Percentiles rank a stretch among this genome's conserved stretches.
phyloP scores from a whole-genome alignment of 345 rosid species.

The Sonneratia alba region DNA sequence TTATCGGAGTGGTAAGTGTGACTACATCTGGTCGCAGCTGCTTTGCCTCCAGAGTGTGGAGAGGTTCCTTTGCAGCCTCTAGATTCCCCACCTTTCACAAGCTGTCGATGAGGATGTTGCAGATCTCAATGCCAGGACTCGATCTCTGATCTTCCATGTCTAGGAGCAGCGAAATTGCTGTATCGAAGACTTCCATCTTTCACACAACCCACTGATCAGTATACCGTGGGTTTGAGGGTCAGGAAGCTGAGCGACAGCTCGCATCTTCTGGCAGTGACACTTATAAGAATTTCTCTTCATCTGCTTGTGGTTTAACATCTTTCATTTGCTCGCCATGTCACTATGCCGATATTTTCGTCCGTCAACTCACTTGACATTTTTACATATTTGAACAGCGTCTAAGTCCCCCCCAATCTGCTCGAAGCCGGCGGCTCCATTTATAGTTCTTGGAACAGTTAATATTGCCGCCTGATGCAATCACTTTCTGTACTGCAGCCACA shows the following conservation, averaged over 20 bases:
- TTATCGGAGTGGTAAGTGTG: background rate
- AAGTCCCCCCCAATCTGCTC: background rate
- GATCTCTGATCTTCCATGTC: conserved; percentile 9
- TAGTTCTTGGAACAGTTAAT: no score
- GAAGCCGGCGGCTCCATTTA: no score
- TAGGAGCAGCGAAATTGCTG: conserved; percentile 6
- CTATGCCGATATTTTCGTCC: background rate
- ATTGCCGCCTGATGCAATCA: no score
- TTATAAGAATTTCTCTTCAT: no score
- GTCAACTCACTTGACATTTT: conserved; percentile 2
- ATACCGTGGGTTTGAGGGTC: background rate
- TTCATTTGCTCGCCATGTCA: no score
- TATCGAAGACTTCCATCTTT: background rate
- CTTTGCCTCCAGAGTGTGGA: background rate
- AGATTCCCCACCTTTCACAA: background rate
- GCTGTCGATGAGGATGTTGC: background rate
- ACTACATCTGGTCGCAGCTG: background rate
- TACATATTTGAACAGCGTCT: background rate
- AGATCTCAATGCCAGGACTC: background rate
- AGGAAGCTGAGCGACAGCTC: background rate
- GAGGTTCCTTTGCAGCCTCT: background rate
- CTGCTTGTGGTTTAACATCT: background rate
- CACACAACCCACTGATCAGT: conserved; percentile 10
- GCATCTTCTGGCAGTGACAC: background rate
- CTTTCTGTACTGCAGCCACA: no score